Conservation (phyloP, 805 yeast species). For the Zygotorulaspora danielsina region DNA sequence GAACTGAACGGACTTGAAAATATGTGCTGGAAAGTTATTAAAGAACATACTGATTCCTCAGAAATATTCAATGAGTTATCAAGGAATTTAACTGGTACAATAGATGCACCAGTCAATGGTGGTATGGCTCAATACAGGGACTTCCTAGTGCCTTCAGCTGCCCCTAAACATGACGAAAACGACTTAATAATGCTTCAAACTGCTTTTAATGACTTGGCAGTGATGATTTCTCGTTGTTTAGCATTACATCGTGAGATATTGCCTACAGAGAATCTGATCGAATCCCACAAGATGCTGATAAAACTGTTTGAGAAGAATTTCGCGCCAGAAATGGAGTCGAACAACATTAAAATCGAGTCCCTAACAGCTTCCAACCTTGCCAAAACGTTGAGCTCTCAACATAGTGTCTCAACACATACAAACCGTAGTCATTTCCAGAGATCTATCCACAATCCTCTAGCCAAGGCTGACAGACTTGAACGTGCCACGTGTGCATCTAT, state of each 20-base stretch:
- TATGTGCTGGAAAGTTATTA: conserved; percentile 48
- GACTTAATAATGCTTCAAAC: conserved; percentile 32
- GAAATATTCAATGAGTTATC: conserved; percentile 60
- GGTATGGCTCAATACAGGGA: conserved; percentile 81
- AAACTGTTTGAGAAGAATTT: conserved; percentile 65
- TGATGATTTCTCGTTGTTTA: conserved; percentile 61
- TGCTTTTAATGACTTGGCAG: conserved; percentile 65
- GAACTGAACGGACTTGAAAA: conserved; percentile 68
- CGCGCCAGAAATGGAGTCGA: conserved; percentile 51
- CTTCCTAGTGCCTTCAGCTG: conserved; percentile 44
- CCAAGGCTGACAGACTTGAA: conserved; percentile 1
- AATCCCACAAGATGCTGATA: conserved; percentile 64
- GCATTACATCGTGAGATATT: conserved; percentile 64
- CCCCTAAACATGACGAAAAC: conserved; percentile 30
- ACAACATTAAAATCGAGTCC: conserved; percentile 25
- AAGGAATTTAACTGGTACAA: conserved; percentile 74
- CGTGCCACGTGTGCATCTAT: conserved; percentile 1
- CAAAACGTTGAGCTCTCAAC: conserved; percentile 5
- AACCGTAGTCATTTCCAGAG: conserved; percentile 5
- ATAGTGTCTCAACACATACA: conserved; percentile 3
- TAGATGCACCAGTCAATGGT: conserved; percentile 89
- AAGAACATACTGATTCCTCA: conserved; percentile 46
- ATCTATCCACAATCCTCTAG: conserved; percentile 2
- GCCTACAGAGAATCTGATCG: conserved; percentile 46
- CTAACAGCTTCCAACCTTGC: neutral